Base-by-base conservation (phyloP, 352 stramenopile genomes). In the Phytophthora multivora region DNA sequence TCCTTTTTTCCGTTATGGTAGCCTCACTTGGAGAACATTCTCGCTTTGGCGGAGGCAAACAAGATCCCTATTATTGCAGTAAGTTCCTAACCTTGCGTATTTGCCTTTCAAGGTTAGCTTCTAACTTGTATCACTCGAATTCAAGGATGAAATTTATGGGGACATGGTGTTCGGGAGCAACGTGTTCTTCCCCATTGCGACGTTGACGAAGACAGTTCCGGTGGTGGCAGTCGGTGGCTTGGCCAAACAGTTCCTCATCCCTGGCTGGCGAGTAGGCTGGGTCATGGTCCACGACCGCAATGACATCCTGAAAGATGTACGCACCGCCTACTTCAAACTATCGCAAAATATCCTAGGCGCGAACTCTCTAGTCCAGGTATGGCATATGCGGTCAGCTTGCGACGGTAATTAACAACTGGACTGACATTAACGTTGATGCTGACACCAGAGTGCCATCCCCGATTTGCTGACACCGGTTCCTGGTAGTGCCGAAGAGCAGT, bases 231-330 rank as follows among this genome's bases (percentile, higher is more conserved):
- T 95, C 15, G 76, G 87, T 39, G 90, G 90, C n/a, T 64, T 99
- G 13, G 95, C 94, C 11, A 99, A 99, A 75, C 93, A 98, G 60
- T 99, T 97, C 67, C 72, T 98, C 15, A 80, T 98, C 15, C 95
- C 97, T 15, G 97, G 97, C 26, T 98, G 95, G 93, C 86, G 97
- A 52, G 80, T 99, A 7, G 97, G 97, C 18, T 99, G 97, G 96
- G 63, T 98, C 43, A 83, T 97, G 48, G 91, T 99, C 51, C 89
- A 98, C 59, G 96, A 98, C 68, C 86, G 88, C 59, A 80, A 89
- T 58, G 51, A 88, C 35, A 57, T 89, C 21, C 48, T 94, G 19
- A 79, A 82, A 47, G 78, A 97, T 54, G 82, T 99, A 0, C 82
- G 94, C 38, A 80, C 77, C 4, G 96, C 91, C 10, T 94, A 97